Evolutionary conservation across 495 filamentous ascomycete genomes (phyloP).

Genomic region (Aspergillus affinis): DNA sequence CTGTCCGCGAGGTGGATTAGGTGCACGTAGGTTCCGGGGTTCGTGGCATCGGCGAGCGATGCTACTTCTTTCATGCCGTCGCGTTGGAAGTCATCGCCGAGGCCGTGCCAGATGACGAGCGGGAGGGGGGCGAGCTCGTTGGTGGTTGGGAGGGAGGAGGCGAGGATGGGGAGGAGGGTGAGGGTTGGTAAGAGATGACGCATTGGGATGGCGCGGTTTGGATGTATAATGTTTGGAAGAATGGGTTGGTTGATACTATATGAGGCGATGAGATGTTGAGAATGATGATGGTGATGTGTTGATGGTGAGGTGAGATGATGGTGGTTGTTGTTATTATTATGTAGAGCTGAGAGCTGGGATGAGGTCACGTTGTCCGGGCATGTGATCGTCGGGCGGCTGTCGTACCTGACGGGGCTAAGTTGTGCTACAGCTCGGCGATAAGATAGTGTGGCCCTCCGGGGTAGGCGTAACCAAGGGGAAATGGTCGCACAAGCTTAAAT

Average conservation of each 20-base stretch:
- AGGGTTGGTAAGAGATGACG: conserved; percentile 18
- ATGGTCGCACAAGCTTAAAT: neutral
- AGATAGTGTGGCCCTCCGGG: neutral
- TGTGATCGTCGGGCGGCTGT: neutral
- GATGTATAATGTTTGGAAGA: neutral
- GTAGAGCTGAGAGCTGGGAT: too few relatives aligned
- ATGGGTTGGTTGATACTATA: neutral
- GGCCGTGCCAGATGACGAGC: conserved; percentile 91
- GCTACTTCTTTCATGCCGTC: conserved; percentile 71
- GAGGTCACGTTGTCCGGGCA: neutral
- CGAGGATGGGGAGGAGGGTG: conserved; percentile 19
- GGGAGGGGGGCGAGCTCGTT: conserved; percentile 59
- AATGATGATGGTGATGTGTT: neutral
- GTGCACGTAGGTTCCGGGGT: conserved; percentile 85
- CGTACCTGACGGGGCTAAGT: neutral
- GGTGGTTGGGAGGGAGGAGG: conserved; percentile 17
- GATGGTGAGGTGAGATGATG: neutral
- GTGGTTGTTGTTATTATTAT: too few relatives aligned
- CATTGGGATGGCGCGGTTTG: conserved; percentile 8
- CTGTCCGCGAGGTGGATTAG: conserved; percentile 72
- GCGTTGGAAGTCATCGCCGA: conserved; percentile 66
- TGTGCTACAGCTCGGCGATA: neutral
- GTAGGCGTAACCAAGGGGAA: too few relatives aligned
- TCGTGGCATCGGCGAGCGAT: conserved; percentile 62
- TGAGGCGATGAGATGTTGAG: neutral